phyloP scores from a whole-genome alignment of 371 early-diverging fungal species.

The Blastocladiella emersonii region DNA sequence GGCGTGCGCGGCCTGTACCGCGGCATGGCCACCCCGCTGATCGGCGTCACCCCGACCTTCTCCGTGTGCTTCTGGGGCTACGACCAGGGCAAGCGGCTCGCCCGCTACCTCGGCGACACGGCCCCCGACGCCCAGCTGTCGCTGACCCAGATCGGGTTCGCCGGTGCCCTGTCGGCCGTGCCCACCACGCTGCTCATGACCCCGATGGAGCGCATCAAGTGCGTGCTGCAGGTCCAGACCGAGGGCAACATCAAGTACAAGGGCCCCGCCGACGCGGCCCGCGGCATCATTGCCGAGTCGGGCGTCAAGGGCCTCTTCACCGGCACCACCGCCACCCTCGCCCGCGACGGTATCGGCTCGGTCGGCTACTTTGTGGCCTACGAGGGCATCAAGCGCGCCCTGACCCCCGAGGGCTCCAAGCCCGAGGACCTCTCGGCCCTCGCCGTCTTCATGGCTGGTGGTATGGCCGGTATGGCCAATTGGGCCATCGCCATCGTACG shows the following conservation, averaged over 20 bases:
- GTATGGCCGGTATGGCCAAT: conserved; percentile 45
- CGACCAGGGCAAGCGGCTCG: conserved; percentile 45
- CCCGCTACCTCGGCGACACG: conserved; percentile 3
- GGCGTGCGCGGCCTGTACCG: conserved; percentile 9
- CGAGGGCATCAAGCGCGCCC: conserved; percentile 65
- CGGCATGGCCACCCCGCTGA: conserved; percentile 9
- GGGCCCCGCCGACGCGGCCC: conserved; percentile 61
- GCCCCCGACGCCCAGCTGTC: conserved; percentile 30
- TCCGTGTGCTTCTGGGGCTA: conserved; percentile 86
- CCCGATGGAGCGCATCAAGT: conserved; percentile 91
- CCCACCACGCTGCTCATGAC: conserved; percentile 89
- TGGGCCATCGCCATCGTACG: conserved; percentile 31
- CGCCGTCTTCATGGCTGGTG: conserved; percentile 88
- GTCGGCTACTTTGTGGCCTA: conserved; percentile 96
- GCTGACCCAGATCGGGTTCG: conserved; percentile 67
- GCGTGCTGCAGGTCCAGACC: conserved; percentile 66
- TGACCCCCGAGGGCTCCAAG: conserved; percentile 56
- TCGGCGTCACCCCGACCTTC: conserved; percentile 49
- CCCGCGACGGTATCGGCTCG: conserved; percentile 86
- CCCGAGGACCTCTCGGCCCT: conserved; percentile 53
- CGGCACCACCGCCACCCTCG: conserved; percentile 84
- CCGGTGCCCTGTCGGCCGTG: conserved; percentile 90
- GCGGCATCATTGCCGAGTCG: conserved; percentile 31
- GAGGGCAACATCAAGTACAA: conserved; percentile 39
- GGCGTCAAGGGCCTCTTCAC: conserved; percentile 75